Base-by-base conservation (phyloP, 2,329 filamentous ascomycete species). In the Rugonectria rugulosa region DNA sequence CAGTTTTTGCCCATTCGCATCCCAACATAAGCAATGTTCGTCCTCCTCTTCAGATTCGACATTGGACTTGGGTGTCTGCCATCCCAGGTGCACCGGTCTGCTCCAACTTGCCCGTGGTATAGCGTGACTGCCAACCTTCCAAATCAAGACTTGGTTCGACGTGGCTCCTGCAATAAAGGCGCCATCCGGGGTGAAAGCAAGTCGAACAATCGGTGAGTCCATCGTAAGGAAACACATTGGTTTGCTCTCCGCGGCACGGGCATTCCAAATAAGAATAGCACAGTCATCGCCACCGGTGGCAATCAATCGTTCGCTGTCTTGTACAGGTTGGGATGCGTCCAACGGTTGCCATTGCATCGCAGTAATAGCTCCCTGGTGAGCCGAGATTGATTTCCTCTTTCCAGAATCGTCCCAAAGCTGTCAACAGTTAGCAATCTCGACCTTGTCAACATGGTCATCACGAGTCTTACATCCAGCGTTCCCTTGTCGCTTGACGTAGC, bases 131-230 rank as follows among this genome's bases (percentile, higher is more conserved):
- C 82, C 84, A 11, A 87, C 81, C 66, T 87, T 88, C 84, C 86
- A 88, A 40, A 88, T 86, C 32, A 87, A 72, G 12, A 88, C 82
- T 53, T 78, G 79, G 27, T 81, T 79, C 17, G 78, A 78, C 1
- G 85, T 87, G 5, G 84, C 85, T 5, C 83, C 85, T 1, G 86
- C 86, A 46, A 88, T 80, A 61, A 86, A 87, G 17, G 79, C 80
- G 2, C 86, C 86, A 56, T 88, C 84, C 0, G 86, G 85, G 1
- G 84, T 87, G 57, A 88, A 88, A 1, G 85, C 78, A 2, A 88
- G 74, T 20, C 81, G 80, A 34, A 86, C 79, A 38, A 88, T 81
- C 7, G 83, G 79, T 1, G 77, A 75, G 21, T 80, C 79, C 81
- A 88, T 87, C 0, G 82, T 87, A 73, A 88, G 80, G 50, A 82